These are phyloP conservation scores for Cadophora sp. DNA, from an alignment of 2,329 filamentous ascomycete genomes.

Conservation along the genomic window DNA sequence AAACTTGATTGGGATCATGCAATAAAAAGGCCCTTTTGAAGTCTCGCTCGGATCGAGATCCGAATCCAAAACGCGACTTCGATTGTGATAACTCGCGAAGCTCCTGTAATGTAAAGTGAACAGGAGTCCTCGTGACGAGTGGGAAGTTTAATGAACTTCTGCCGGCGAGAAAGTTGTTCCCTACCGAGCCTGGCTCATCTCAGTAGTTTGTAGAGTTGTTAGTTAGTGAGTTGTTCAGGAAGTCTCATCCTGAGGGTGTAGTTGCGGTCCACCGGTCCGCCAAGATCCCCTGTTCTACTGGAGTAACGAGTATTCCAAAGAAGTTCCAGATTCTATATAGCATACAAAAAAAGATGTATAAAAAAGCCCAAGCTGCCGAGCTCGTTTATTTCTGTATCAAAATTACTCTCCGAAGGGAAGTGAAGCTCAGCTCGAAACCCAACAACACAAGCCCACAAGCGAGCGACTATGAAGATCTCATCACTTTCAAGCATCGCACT, in stretches of 20 bases:
- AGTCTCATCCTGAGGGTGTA: neutral
- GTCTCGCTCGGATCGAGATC: neutral
- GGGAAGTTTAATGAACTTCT: too few relatives aligned
- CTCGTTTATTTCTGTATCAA: neutral
- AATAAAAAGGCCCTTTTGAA: neutral
- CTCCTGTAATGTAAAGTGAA: neutral
- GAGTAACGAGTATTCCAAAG: neutral
- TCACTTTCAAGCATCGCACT: neutral
- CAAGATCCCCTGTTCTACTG: neutral
- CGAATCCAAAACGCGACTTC: neutral
- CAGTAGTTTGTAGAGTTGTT: neutral
- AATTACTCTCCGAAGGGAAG: neutral
- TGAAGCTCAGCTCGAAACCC: neutral
- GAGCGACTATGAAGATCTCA: conserved; percentile 5
- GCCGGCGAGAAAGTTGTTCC: too few relatives aligned
- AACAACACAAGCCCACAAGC: too few relatives aligned
- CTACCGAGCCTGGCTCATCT: neutral
- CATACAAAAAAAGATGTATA: neutral
- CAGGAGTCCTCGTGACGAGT: too few relatives aligned
- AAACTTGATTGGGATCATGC: neutral
- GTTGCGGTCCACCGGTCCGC: neutral
- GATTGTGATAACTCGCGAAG: neutral
- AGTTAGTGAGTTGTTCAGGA: neutral
- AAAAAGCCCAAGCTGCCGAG: neutral
- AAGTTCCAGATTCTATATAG: neutral